Evolutionary conservation across 345 rosid genomes (phyloP).

Genomic region (Cardamine chenopodiifolia): DNA sequence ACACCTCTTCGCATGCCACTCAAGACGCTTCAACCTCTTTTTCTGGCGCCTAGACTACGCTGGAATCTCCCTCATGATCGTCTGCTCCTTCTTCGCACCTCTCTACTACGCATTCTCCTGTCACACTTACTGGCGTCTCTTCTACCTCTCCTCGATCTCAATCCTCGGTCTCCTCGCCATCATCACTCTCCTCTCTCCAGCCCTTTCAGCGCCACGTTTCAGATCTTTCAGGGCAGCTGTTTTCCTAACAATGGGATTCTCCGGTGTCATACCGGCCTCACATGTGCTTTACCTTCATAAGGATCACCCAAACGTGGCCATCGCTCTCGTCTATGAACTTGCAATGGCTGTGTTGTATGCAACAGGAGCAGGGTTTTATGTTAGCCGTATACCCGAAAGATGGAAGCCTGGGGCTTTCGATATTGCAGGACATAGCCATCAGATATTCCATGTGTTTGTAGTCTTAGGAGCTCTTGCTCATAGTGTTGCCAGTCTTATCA

Average conservation of each 20-base stretch:
- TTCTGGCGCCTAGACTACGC: conserved; percentile 98
- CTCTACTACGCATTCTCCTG: conserved; percentile 84
- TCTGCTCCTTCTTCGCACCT: conserved; percentile 88
- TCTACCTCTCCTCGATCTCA: conserved; percentile 72
- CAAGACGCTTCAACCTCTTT: conserved; percentile 66
- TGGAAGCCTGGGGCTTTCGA: conserved; percentile 98
- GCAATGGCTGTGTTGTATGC: conserved; percentile 75
- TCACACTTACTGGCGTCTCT: conserved; percentile 58
- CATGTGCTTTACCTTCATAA: conserved; percentile 75
- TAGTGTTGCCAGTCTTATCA: conserved; percentile 67
- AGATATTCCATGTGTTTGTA: conserved; percentile 90
- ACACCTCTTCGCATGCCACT: conserved; percentile 94
- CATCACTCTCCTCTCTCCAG: conserved; percentile 76
- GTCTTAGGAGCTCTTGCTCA: conserved; percentile 90
- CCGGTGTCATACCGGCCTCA: conserved; percentile 73
- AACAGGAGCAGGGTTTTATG: conserved; percentile 70
- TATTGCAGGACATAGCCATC: conserved; percentile 94
- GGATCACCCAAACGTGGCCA: conserved; percentile 62
- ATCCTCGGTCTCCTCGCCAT: conserved; percentile 68
- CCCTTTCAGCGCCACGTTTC: conserved; percentile 60
- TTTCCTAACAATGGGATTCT: conserved; percentile 91
- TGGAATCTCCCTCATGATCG: conserved; percentile 89
- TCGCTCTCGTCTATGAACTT: conserved; percentile 68
- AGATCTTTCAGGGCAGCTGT: conserved; percentile 72
- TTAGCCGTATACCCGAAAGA: conserved; percentile 74